Evolutionary conservation across 345 rosid species (phyloP).

Genomic region (Salix viminalis): DNA sequence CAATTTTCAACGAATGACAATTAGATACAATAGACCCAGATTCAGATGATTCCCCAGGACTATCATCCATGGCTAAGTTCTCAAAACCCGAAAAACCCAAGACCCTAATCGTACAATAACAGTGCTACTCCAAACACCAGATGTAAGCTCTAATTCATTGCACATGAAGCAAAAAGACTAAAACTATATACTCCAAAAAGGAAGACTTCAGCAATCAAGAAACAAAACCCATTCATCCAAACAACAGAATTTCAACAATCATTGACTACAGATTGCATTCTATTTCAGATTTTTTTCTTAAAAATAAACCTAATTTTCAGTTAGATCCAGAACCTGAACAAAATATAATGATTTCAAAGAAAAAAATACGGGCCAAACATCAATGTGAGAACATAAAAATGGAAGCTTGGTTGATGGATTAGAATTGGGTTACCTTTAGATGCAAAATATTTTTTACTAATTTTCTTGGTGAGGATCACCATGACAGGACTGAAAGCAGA

Average conservation of each 20-base stretch:
- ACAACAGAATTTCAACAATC: constrained; percentile 4
- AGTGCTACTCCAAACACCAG: not conserved
- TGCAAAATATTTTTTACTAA: constrained; percentile 5
- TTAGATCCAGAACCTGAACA: constrained; percentile 31
- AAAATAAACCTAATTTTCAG: constrained; percentile 11
- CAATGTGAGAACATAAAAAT: constrained; percentile 10
- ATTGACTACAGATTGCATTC: not conserved
- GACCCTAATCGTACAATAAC: not conserved
- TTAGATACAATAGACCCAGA: constrained; percentile 36
- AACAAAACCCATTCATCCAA: constrained; percentile 21
- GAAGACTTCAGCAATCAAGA: constrained; percentile 13
- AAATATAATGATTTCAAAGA: not conserved
- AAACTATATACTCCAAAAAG: constrained; percentile 13
- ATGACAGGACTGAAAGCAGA: constrained; percentile 7
- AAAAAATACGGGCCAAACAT: constrained; percentile 1
- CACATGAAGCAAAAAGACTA: constrained; percentile 9
- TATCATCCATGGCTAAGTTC: constrained; percentile 40
- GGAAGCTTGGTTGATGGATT: constrained; percentile 13
- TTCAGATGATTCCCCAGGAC: constrained; percentile 43
- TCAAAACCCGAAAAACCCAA: constrained; percentile 14
- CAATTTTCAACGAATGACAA: constrained; percentile 26
- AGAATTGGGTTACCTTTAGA: constrained; percentile 26
- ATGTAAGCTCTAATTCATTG: constrained; percentile 10
- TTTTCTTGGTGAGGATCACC: constrained; percentile 7
- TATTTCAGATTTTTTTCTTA: constrained; percentile 3